Base-by-base conservation (phyloP, 169 alveolate species). In the Cryptosporidium tyzzeri region DNA sequence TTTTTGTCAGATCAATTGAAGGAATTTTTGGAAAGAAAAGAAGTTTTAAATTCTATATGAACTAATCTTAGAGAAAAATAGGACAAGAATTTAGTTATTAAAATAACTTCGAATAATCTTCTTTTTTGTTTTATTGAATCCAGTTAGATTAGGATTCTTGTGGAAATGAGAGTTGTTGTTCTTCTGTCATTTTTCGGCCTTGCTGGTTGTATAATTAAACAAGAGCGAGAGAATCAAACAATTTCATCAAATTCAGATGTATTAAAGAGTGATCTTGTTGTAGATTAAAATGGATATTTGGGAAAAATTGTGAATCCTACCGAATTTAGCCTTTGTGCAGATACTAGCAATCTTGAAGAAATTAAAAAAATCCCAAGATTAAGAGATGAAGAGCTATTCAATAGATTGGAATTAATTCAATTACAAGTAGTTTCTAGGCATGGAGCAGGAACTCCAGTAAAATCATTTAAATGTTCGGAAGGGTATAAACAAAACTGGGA, bases 361-460 rank as follows among this genome's bases (percentile, higher is more conserved):
- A 62, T 23, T 1, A 37, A 69, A 14, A 41, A 41, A 33, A 62
- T 80, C 9, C 89, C 89, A 45, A 65, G 29, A 80, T 23, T 80
- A 1, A 44, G 33, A 1, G 53, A 23, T 3, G 10, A 12, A 65
- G 10, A 23, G 8, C 3, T 58, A n/a, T 62, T 26, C 6, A 12
- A 62, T 23, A 18, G 51, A 16, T 10, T 80, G n/a, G 44, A 62
- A 18, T 62, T 80, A 26, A 44, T 80, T 59, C 89, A 80, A 26
- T 75, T 80, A 6, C 89, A 80, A 33, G 44, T 80, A 21, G 65
- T 80, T 26, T 44, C 65, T 26, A 59, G 89, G 4, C 89, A 80
- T 29, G 89, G 89, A 0, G 89, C 89, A 6, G 62, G 89, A 65
- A 80, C 89, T 80, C 89, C 89, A 26, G 45, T 80, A 37, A 80